Conservation (phyloP, 2,329 filamentous ascomycete genomes). For the Clarireedia monteithiana region DNA sequence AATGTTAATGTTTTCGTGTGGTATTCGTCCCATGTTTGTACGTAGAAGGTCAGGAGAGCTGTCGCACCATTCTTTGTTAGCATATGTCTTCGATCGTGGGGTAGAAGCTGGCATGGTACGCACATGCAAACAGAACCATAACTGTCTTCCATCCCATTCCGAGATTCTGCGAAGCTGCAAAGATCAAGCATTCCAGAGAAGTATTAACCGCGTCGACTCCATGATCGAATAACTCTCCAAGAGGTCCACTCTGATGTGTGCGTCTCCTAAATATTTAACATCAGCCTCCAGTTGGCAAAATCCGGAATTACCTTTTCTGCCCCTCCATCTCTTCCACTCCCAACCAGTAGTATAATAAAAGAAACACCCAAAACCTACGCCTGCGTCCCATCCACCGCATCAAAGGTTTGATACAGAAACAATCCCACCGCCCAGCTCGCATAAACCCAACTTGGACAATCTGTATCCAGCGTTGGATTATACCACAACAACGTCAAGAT, state of each 20-base stretch:
- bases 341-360: background rate
- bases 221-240: slow-evolving; percentile 96
- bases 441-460: slow-evolving; percentile 95
- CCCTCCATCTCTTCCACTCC: background rate
- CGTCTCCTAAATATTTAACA: slow-evolving; percentile 50
- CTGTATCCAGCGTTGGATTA: slow-evolving; percentile 84
- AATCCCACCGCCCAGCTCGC: slow-evolving; percentile 81
- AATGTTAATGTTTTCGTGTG: slow-evolving; percentile 94
- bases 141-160: slow-evolving; percentile 90
- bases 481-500: slow-evolving; percentile 92
- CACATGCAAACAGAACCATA: slow-evolving; percentile 73
- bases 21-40: slow-evolving; percentile 99
- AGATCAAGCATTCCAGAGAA: slow-evolving; percentile 84
- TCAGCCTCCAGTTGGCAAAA: slow-evolving; percentile 5
- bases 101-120: slow-evolving; percentile 23
- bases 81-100: background rate
- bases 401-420: slow-evolving; percentile 97
- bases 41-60: slow-evolving; percentile 92
- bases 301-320: too few relatives aligned
- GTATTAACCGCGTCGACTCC: slow-evolving; percentile 97
- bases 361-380: slow-evolving; percentile 51
- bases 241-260: slow-evolving; percentile 83
- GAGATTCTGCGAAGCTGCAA: slow-evolving; percentile 86
- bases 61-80: slow-evolving; percentile 7
- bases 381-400: slow-evolving; percentile 91